Evolutionary conservation across 495 filamentous ascomycete genomes (phyloP).

Genomic region (Podospora anserina): DNA sequence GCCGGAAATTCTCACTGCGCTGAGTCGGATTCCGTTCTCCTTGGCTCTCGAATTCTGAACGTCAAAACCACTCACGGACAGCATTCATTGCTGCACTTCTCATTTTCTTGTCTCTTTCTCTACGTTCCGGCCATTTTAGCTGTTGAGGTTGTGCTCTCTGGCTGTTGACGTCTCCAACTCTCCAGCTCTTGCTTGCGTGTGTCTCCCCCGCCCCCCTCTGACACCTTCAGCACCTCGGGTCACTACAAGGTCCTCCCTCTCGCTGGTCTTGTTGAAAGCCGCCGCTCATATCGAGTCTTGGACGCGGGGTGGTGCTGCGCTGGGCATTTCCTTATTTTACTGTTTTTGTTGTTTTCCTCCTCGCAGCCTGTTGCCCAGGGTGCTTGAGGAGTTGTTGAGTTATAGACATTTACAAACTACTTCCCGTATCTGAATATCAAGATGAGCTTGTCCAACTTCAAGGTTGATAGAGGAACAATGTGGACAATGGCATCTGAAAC

Average conservation of each 20-base stretch:
- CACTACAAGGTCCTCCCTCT: neutral
- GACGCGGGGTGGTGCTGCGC: neutral
- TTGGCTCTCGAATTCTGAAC: slow-evolving; percentile 10
- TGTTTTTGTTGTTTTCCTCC: slow-evolving; percentile 4
- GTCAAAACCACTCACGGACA: neutral
- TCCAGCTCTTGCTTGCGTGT: neutral
- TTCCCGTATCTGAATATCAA: slow-evolving; percentile 2
- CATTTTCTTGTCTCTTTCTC: slow-evolving; percentile 2
- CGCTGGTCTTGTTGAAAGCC: slow-evolving; percentile 2
- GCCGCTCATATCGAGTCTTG: slow-evolving; percentile 4
- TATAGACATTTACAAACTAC: slow-evolving; percentile 11
- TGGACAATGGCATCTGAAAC: neutral
- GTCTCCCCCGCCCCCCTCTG: neutral
- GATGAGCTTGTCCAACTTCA: neutral
- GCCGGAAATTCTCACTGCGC: neutral
- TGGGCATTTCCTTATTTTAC: neutral
- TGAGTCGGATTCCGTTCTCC: slow-evolving; percentile 8
- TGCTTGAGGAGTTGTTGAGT: slow-evolving; percentile 6
- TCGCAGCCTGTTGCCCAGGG: slow-evolving; percentile 3
- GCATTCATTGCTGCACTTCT: neutral
- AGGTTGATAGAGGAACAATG: neutral
- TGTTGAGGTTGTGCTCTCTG: neutral
- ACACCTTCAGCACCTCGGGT: neutral
- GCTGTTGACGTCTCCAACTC: too few relatives aligned
- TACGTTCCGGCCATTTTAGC: neutral